Percentiles rank a stretch among this genome's conserved stretches.
Conservation (phyloP, 2,329 filamentous ascomycete species). For the Exophiala alcalophila region DNA sequence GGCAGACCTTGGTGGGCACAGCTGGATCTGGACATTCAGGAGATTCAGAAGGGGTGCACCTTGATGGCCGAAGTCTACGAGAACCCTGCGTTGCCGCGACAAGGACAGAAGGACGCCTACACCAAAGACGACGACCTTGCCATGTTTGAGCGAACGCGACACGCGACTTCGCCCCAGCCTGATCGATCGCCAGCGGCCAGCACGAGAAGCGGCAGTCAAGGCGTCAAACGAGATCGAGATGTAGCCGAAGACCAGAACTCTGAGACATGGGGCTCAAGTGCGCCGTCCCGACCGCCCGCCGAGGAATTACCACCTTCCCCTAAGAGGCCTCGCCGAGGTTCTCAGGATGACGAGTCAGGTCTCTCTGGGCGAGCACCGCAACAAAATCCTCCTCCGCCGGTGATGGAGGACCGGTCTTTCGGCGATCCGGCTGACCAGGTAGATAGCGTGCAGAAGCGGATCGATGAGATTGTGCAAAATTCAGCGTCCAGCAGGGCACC, state of each 20-base stretch:
- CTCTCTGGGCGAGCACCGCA: conserved; percentile 21
- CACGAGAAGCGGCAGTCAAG: conserved; percentile 34
- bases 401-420: conserved; percentile 4
- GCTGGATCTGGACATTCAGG: conserved; percentile 66
- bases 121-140: conserved; percentile 37
- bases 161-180: conserved; percentile 19
- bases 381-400: conserved; percentile 12
- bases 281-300: conserved; percentile 17
- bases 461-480: conserved; percentile 36
- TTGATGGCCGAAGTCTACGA: conserved; percentile 63
- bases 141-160: conserved; percentile 39
- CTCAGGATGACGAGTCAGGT: conserved; percentile 26
- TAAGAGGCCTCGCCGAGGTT: conserved; percentile 22
- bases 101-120: conserved; percentile 42
- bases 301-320: conserved; percentile 23
- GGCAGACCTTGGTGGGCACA: conserved; percentile 85
- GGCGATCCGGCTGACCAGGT: conserved; percentile 14
- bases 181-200: conserved; percentile 29
- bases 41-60: conserved; percentile 70
- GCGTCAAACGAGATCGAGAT: conserved; percentile 42
- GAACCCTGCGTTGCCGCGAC: conserved; percentile 42
- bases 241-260: conserved; percentile 31
- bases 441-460: conserved; percentile 38
- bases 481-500: conserved; percentile 22
- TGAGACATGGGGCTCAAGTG: conserved; percentile 20